These are phyloP conservation scores for Colletotrichum phormii DNA, from an alignment of 2,329 filamentous ascomycete species.

Conservation along the genomic window DNA sequence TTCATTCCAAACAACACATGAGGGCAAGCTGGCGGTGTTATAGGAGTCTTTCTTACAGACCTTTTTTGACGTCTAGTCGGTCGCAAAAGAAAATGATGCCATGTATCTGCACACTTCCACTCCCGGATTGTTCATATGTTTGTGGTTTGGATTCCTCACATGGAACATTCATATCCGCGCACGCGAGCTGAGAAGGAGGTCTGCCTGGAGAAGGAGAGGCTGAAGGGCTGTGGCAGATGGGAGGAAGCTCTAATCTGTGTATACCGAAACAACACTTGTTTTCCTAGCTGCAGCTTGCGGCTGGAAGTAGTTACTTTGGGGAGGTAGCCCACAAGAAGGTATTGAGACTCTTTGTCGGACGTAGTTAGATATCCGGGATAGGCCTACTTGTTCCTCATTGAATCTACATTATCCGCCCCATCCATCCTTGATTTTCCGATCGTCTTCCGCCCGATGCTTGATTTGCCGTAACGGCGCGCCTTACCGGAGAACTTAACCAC, in stretches of 20 bases:
- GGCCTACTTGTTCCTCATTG: slow-evolving; percentile 32
- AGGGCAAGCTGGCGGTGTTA: slow-evolving; percentile 37
- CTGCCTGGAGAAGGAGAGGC: neutral
- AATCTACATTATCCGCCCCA: slow-evolving; percentile 34
- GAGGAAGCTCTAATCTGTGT: slow-evolving; percentile 35
- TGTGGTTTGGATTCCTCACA: slow-evolving; percentile 16
- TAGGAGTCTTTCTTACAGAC: slow-evolving; percentile 31
- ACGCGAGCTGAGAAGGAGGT: slow-evolving; percentile 1
- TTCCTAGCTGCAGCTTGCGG: slow-evolving; percentile 5
- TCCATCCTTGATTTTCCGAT: neutral
- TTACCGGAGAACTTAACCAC: slow-evolving; percentile 4
- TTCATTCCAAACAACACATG: slow-evolving; percentile 36
- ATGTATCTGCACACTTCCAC: slow-evolving; percentile 31
- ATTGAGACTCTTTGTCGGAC: slow-evolving; percentile 16
- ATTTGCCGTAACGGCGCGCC: slow-evolving; percentile 2
- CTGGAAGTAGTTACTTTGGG: slow-evolving; percentile 17
- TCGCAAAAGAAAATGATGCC: slow-evolving; percentile 35
- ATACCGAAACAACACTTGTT: slow-evolving; percentile 27
- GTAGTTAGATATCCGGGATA: slow-evolving; percentile 32
- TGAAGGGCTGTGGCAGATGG: slow-evolving; percentile 11
- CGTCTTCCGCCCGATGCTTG: neutral
- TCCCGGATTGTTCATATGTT: neutral
- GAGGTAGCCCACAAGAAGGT: slow-evolving; percentile 14
- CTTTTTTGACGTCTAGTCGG: slow-evolving; percentile 28
- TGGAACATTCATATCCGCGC: neutral